Evolutionary conservation across 2,329 filamentous ascomycete species (phyloP).

Genomic region (Nemania diffusa): DNA sequence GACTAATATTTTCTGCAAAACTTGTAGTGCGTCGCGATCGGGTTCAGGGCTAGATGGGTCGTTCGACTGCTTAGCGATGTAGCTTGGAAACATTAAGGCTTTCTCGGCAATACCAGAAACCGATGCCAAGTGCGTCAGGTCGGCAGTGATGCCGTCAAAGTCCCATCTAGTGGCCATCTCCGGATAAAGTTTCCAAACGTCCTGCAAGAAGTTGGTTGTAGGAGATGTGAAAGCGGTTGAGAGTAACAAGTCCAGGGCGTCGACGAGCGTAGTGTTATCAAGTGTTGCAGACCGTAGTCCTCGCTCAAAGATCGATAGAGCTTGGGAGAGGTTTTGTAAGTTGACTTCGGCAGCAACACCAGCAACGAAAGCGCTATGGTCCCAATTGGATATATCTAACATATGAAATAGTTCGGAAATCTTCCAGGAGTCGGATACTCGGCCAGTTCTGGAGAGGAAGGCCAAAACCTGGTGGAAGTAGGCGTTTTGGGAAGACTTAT

Average conservation of each 20-base stretch:
- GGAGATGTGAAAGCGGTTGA: conserved; percentile 52
- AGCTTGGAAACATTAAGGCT: conserved; percentile 38
- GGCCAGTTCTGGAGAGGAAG: conserved; percentile 57
- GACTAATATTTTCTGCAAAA: conserved; percentile 45
- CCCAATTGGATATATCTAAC: conserved; percentile 53
- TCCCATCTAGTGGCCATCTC: conserved; percentile 42
- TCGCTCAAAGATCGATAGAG: conserved; percentile 54
- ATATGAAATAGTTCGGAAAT: conserved; percentile 58
- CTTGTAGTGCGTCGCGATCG: conserved; percentile 36
- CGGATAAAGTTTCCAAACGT: conserved; percentile 45
- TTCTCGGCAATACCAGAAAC: conserved; percentile 45
- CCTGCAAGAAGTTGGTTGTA: conserved; percentile 33
- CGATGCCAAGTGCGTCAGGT: conserved; percentile 40
- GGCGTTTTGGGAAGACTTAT: conserved; percentile 45
- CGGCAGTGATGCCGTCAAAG: conserved; percentile 43
- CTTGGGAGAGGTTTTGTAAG: conserved; percentile 52
- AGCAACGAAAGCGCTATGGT: conserved; percentile 53
- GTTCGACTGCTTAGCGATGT: conserved; percentile 23
- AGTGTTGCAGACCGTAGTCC: conserved; percentile 48
- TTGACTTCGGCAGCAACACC: conserved; percentile 57
- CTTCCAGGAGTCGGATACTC: conserved; percentile 58
- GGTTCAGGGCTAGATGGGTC: conserved; percentile 18
- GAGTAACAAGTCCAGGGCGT: conserved; percentile 58
- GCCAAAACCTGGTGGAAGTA: conserved; percentile 52
- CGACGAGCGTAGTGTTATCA: conserved; percentile 46